Evolutionary conservation across 345 rosid genomes (phyloP).

Genomic region (Eucalyptus polyanthemos): DNA sequence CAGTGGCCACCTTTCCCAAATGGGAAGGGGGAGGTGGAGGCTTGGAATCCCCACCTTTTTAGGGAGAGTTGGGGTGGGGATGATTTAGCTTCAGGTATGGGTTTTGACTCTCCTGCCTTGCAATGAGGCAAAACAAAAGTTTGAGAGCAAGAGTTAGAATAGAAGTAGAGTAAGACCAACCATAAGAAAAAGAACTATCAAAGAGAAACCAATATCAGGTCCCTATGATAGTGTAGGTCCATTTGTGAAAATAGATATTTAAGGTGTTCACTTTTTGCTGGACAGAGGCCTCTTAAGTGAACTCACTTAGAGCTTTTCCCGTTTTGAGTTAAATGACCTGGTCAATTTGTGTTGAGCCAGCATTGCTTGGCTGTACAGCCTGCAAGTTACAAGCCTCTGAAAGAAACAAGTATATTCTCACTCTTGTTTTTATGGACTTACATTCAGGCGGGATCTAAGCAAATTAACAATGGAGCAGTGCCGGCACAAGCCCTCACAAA

Average conservation of each 20-base stretch:
- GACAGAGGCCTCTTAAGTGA: neutral
- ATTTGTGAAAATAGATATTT: neutral
- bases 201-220: neutral
- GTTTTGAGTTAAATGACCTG: neutral
- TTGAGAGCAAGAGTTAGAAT: too few relatives aligned
- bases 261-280: neutral
- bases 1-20: too few relatives aligned
- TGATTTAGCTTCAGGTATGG: too few relatives aligned
- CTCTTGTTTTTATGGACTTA: neutral
- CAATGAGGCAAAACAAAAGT: too few relatives aligned
- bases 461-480: slow-evolving; percentile 21
- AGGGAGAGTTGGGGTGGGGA: too few relatives aligned
- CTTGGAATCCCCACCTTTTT: too few relatives aligned
- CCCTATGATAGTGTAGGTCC: neutral
- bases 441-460: slow-evolving; percentile 62
- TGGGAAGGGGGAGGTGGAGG: too few relatives aligned
- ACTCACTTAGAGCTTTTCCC: neutral
- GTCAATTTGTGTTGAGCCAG: neutral
- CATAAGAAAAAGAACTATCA: neutral
- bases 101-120: too few relatives aligned
- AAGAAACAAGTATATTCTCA: neutral
- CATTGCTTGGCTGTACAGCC: neutral
- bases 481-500: slow-evolving; percentile 17
- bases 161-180: too few relatives aligned
- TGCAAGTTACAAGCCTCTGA: neutral